These are phyloP conservation scores for Candida hungchunana DNA, from an alignment of 805 yeast genomes.

Conservation along the genomic window DNA sequence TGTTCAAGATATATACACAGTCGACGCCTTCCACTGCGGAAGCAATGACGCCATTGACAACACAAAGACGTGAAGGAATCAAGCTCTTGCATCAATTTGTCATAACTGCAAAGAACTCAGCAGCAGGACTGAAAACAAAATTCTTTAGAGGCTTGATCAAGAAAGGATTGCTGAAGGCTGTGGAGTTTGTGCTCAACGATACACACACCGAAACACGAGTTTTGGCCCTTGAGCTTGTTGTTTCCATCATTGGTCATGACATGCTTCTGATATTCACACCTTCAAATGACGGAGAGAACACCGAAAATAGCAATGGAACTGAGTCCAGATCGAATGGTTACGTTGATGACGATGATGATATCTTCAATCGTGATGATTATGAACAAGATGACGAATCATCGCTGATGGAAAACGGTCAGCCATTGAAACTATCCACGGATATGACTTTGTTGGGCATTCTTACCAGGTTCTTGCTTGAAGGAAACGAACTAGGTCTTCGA, in stretches of 20 bases:
- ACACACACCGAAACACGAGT: conserved; percentile 46
- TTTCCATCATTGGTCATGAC: conserved; percentile 81
- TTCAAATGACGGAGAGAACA: conserved; percentile 7
- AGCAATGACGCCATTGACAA: conserved; percentile 8
- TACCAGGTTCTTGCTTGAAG: conserved; percentile 56
- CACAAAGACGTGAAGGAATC: conserved; percentile 63
- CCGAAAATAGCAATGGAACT: conserved; percentile 1
- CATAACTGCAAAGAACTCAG: conserved; percentile 63
- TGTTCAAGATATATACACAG: conserved; percentile 54
- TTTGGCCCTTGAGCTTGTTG: conserved; percentile 75
- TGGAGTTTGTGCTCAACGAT: conserved; percentile 67
- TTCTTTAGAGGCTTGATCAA: conserved; percentile 62
- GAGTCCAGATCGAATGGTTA: conserved; percentile 6
- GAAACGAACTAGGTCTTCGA: conserved; percentile 65
- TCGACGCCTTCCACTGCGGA: not conserved
- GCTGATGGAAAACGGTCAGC: conserved; percentile 2
- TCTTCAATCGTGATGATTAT: conserved; percentile 11
- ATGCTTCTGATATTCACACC: conserved; percentile 52
- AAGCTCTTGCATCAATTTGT: conserved; percentile 77
- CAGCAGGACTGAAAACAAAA: conserved; percentile 52
- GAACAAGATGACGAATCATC: conserved; percentile 8
- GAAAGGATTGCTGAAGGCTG: conserved; percentile 64
- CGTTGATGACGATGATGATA: conserved; percentile 8
- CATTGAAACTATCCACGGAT: conserved; percentile 41
- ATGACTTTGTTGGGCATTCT: conserved; percentile 54